These are phyloP conservation scores for Magnolia sinica DNA, from an alignment of 164 flowering plant genomes.

Conservation along the genomic window DNA sequence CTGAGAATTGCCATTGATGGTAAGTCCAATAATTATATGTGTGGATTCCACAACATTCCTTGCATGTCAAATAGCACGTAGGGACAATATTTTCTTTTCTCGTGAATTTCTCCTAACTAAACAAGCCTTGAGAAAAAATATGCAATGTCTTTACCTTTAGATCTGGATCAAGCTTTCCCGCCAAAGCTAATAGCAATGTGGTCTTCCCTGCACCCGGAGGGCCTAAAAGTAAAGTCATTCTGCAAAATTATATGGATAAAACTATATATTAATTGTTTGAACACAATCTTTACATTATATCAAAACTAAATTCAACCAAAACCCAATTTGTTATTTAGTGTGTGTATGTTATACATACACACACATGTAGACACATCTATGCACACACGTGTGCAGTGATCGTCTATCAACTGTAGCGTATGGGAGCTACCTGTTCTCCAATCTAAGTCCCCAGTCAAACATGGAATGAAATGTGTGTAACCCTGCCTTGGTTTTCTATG, in stretches of 20 bases:
- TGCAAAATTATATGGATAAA: constrained; percentile 17
- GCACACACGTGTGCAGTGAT: not conserved
- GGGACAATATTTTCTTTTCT: not conserved
- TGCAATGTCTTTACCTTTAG: constrained; percentile 1
- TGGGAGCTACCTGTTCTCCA: too few relatives aligned
- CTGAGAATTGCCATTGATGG: too few relatives aligned
- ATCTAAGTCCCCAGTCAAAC: too few relatives aligned
- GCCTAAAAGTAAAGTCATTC: constrained; percentile 82
- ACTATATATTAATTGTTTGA: not conserved
- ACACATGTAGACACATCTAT: too few relatives aligned
- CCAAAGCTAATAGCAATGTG: constrained; percentile 71
- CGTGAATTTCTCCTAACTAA: not conserved
- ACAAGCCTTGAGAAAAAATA: not conserved
- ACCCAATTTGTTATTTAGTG: too few relatives aligned
- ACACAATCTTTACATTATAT: too few relatives aligned
- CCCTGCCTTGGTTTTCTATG: too few relatives aligned
- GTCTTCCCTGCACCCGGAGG: constrained; percentile 98
- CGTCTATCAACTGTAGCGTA: too few relatives aligned
- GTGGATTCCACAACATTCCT: not conserved
- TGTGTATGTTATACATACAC: too few relatives aligned
- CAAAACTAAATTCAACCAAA: too few relatives aligned
- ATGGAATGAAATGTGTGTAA: too few relatives aligned
- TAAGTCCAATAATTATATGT: too few relatives aligned
- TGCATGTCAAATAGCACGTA: not conserved
- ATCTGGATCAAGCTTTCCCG: constrained; percentile 68